These are phyloP conservation scores for Boletus patriciae DNA, from an alignment of 768 basidiomycete species.

Conservation along the genomic window DNA sequence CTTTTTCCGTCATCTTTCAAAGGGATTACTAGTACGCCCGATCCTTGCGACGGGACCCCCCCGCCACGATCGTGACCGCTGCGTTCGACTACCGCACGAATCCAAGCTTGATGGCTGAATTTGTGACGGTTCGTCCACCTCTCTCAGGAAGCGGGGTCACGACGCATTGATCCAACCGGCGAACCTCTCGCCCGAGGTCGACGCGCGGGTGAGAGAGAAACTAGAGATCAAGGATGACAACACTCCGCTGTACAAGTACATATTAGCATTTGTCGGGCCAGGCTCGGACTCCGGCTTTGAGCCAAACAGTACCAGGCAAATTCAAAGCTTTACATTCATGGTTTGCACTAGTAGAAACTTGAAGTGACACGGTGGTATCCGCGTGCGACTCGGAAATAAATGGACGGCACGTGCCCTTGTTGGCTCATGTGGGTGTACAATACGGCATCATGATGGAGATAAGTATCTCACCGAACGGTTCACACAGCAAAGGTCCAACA, in stretches of 20 bases:
- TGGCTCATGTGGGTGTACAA: too few relatives aligned
- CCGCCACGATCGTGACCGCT: background rate
- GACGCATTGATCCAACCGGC: background rate
- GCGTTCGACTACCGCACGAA: background rate
- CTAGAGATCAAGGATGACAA: background rate
- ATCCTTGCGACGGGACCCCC: constrained; percentile 38
- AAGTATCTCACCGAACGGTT: too few relatives aligned
- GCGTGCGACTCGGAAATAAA: too few relatives aligned
- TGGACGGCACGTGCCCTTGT: too few relatives aligned
- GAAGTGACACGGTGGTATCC: too few relatives aligned
- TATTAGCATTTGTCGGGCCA: too few relatives aligned
- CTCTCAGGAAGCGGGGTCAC: background rate
- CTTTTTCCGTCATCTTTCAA: constrained; percentile 33
- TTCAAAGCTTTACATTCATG: too few relatives aligned
- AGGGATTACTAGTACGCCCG: constrained; percentile 25
- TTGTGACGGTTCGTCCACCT: background rate
- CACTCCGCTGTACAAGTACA: background rate
- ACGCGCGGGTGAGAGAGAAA: background rate
- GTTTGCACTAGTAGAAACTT: too few relatives aligned
- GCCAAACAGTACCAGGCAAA: too few relatives aligned
- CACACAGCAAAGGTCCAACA: too few relatives aligned
- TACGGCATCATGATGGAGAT: too few relatives aligned
- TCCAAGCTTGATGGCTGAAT: background rate
- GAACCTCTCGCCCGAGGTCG: background rate
- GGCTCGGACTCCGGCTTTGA: too few relatives aligned